These are phyloP conservation scores for Tuber melanosporum DNA, from an alignment of 495 filamentous ascomycete species.

Conservation along the genomic window DNA sequence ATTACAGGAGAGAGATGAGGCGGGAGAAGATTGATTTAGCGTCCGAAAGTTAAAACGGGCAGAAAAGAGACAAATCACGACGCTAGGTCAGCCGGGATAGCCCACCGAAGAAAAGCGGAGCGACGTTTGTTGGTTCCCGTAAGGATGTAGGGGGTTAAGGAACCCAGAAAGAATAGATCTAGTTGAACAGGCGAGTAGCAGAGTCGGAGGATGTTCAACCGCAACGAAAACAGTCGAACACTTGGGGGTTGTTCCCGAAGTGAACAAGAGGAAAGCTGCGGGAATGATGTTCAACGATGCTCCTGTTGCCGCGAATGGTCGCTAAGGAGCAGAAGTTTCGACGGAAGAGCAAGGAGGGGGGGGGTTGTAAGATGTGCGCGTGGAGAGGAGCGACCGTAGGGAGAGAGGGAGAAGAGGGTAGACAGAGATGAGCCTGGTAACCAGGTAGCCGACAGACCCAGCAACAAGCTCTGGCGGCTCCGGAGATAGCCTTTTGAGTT, in stretches of 20 bases:
- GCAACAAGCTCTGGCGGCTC: conserved; percentile 11
- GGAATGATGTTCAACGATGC: neutral
- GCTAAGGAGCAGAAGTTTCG: neutral
- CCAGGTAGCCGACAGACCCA: conserved; percentile 8
- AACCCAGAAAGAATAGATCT: neutral
- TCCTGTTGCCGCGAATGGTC: neutral
- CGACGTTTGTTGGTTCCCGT: conserved; percentile 22
- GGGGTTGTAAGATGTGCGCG: conserved; percentile 25
- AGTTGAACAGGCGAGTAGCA: neutral
- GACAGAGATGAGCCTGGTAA: conserved; percentile 26
- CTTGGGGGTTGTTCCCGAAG: neutral
- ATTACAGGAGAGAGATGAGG: conserved; percentile 27
- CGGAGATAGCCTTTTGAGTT: conserved; percentile 17
- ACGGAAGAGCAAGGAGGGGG: conserved; percentile 36
- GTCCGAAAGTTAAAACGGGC: conserved; percentile 2
- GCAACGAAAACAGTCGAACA: neutral
- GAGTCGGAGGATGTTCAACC: neutral
- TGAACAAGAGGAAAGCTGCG: conserved; percentile 6
- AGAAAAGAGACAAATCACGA: conserved; percentile 28
- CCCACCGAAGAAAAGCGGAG: conserved; percentile 24
- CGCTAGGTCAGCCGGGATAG: conserved; percentile 15
- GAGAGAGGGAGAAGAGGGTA: conserved; percentile 2
- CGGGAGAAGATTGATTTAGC: neutral
- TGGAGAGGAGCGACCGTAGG: conserved; percentile 23
- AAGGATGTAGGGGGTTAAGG: conserved; percentile 22